A percentile compares a stretch with the other conserved stretches of the same genome.
Conservation (phyloP, 768 basidiomycete species). For the Pleurotus ostreatus region DNA sequence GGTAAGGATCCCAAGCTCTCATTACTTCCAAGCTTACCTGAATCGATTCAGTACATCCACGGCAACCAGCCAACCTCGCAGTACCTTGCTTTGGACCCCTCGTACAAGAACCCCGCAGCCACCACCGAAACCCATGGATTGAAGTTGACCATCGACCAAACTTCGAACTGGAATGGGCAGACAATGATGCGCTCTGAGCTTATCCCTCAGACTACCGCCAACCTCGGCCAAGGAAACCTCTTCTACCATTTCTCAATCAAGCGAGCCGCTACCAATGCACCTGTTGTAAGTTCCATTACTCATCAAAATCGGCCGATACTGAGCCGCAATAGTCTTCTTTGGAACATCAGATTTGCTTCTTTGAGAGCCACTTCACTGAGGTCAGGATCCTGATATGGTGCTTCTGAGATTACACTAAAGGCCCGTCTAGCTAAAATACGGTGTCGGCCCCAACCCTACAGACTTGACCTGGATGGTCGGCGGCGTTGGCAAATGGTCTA, state of each 20-base stretch:
- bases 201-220: slow-evolving; percentile 42
- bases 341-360: slow-evolving; percentile 62
- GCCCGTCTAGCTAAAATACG: slow-evolving; percentile 46
- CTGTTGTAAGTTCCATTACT: slow-evolving; percentile 35
- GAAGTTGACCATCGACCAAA: slow-evolving; percentile 50
- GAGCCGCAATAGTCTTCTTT: slow-evolving; percentile 33
- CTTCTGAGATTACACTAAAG: neutral
- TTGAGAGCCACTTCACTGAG: slow-evolving; percentile 63
- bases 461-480: slow-evolving; percentile 52
- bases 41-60: slow-evolving; percentile 46
- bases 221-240: slow-evolving; percentile 52
- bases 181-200: slow-evolving; percentile 40
- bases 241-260: slow-evolving; percentile 63
- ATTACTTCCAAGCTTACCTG: neutral
- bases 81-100: slow-evolving; percentile 46
- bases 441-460: slow-evolving; percentile 43
- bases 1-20: slow-evolving; percentile 25
- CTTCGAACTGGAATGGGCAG: slow-evolving; percentile 53
- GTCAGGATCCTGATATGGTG: slow-evolving; percentile 18
- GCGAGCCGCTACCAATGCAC: slow-evolving; percentile 43
- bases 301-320: neutral
- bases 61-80: slow-evolving; percentile 45
- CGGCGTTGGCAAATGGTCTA: slow-evolving; percentile 43
- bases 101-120: slow-evolving; percentile 57
- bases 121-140: slow-evolving; percentile 47